Base-by-base conservation (phyloP, 2,329 filamentous ascomycete species). In the Cadophora luteo-olivacea region DNA sequence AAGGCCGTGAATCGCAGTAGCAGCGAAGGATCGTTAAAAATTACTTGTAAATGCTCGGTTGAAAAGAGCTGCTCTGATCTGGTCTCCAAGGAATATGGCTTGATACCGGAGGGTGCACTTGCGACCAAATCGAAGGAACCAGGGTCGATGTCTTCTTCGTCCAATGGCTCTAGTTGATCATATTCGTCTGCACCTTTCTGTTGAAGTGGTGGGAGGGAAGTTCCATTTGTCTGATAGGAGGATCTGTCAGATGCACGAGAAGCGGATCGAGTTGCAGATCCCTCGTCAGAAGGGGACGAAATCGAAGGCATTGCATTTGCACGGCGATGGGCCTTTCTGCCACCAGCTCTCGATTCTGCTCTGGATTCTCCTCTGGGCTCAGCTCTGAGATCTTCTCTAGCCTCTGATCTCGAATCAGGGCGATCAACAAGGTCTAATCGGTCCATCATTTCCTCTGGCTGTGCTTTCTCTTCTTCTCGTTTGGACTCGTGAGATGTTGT, bases 1-100 rank as follows among this genome's bases (percentile, higher is more conserved):
- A 92, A 94, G 2, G 86, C 84, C 1, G 87, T 91, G 76, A 94
- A 94, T 55, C 84, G 85, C 63, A 88, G 82, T 1, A 93, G 81
- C 25, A 90, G 84, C 7, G 85, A 80, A 0, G 89, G 86, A 67
- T 92, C 87, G 3, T 84, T 81, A 71, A 93, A 91, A 36, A 93
- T 91, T 33, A 85, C 81, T 52, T 84, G 78, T 33, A 93, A 81
- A 78, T 93, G 91, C 63, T 89, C 85, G 19, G 79, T 82, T 0
- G 90, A 92, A 74, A 92, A 90, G 45, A 93, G 80, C 14, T 87
- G 81, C 67, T 91, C 88, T 0, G 89, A 87, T 55, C 87, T 85
- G n/a, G 82, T 80, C 77, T 92, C 91, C 0, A 93, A 80, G 1
- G 85, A 87, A 74, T 87, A 87, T 63, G 73, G 79, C 65, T 73